phyloP scores from a whole-genome alignment of 257 asterid species.

The Forsythia suspensa region DNA sequence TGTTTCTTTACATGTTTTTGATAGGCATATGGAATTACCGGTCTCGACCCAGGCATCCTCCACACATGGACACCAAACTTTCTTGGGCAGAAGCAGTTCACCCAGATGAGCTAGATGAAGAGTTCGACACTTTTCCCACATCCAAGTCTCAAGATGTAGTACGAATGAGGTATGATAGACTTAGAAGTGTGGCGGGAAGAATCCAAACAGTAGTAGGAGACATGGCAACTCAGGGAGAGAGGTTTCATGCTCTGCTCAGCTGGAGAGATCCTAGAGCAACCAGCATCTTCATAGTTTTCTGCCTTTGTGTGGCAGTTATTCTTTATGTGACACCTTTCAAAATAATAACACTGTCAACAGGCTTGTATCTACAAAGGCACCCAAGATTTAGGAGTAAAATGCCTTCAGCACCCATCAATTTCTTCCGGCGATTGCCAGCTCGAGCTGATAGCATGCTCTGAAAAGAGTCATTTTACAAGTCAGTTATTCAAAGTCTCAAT shows the following conservation, averaged over 20 bases:
- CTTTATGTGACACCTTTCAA: conserved; percentile 25
- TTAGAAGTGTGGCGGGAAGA: conserved; percentile 28
- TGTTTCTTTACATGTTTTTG: conserved; percentile 30
- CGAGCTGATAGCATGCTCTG: conserved; percentile 25
- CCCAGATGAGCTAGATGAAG: conserved; percentile 33
- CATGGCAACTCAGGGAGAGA: conserved; percentile 28
- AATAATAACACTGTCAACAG: conserved; percentile 17
- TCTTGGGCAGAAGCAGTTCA: conserved; percentile 28
- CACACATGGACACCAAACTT: conserved; percentile 28
- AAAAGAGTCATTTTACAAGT: neutral
- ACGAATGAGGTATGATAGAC: conserved; percentile 28
- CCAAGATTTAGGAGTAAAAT: conserved; percentile 24
- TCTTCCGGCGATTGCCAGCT: conserved; percentile 28
- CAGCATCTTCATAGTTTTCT: conserved; percentile 12
- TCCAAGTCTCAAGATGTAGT: conserved; percentile 9
- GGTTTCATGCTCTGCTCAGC: conserved; percentile 27
- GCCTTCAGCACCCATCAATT: conserved; percentile 25
- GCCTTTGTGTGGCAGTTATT: conserved; percentile 20
- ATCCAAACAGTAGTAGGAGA: conserved; percentile 25
- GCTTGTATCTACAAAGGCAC: conserved; percentile 22
- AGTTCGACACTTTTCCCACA: conserved; percentile 30
- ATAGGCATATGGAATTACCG: conserved; percentile 29
- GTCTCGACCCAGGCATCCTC: conserved; percentile 27
- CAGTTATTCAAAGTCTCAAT: conserved; percentile 5
- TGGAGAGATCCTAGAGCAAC: conserved; percentile 34